Base-by-base conservation (phyloP, 805 yeast genomes). In the Scheffersomyces amazonensis region DNA sequence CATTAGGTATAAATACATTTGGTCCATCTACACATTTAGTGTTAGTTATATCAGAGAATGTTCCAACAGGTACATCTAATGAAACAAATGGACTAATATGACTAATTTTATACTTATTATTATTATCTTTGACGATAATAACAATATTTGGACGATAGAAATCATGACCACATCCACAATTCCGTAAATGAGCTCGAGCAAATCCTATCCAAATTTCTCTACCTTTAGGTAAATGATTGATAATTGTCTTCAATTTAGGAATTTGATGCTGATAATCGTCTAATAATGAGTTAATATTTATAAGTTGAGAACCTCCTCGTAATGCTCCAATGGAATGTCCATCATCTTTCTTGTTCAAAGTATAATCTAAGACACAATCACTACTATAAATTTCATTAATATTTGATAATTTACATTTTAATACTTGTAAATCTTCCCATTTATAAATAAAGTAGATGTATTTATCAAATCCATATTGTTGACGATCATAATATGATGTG, bases 121-220 rank as follows among this genome's bases (percentile, higher is more conserved):
- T 40, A 25, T 39, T 46, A 13, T 27, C 30, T 36, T 46, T 52
- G 4, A 50, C 45, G 2, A 60, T 35, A 5, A 64, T 52, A 9
- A 63, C 69, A 34, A 66, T 32, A 43, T 66, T 66, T 12, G 71
- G 71, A 23, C 72, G 48, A 44, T 66, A 66, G 49, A 64, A 54
- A 19, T 49, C 50, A 10, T 39, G 37, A 15, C 69, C 68, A 48
- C 72, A 66, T 1, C 71, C 71, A 49, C 72, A 66, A 2, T 40
- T 38, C 13, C 44, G 39, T 15, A 66, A 37, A 37, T 66, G 71
- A 5, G 71, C 70, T 32, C 72, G 45, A 6, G 71, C 69, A 38
- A 66, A 58, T 1, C 69, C 69, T 2, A 62, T 35, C 68, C 66
- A 65, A 5, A 66, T 49, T 39, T 65, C 69, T 30, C 65, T 37